Evolutionary conservation across 2,329 filamentous ascomycete genomes (phyloP).

Genomic region (Colletotrichum theobromicola): DNA sequence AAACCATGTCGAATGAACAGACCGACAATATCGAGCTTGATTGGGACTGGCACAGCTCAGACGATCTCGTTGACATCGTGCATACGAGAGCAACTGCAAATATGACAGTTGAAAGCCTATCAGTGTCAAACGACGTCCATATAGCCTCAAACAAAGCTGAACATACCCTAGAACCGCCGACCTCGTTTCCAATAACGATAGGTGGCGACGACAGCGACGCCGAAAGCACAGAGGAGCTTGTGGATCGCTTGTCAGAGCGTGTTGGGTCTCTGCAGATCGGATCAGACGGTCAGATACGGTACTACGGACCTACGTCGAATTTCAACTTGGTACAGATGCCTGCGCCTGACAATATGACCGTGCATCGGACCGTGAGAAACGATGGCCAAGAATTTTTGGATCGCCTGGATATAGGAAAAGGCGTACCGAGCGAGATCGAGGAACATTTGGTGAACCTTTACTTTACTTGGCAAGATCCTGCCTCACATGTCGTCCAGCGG

Average conservation of each 20-base stretch:
- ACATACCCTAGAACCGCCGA: neutral
- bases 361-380: conserved; percentile 28
- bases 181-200: neutral
- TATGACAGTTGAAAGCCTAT: neutral
- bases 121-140: neutral
- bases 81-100: neutral
- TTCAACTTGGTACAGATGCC: conserved; percentile 11
- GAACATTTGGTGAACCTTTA: conserved; percentile 24
- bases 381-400: conserved; percentile 26
- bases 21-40: neutral
- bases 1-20: neutral
- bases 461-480: conserved; percentile 28
- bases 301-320: conserved; percentile 26
- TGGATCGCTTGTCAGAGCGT: conserved; percentile 10
- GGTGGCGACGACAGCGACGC: neutral
- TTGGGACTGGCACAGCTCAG: neutral
- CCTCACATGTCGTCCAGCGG: conserved; percentile 27
- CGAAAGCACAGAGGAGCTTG: conserved; percentile 16
- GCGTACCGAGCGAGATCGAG: conserved; percentile 12
- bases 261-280: conserved; percentile 19
- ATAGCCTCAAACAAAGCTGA: neutral
- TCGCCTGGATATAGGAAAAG: conserved; percentile 23
- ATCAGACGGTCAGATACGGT: conserved; percentile 23
- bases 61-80: neutral
- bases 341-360: conserved; percentile 25